A percentile compares a stretch with the other conserved stretches of the same genome.
phyloP scores from a whole-genome alignment of 2,329 filamentous ascomycete species.

The Microcera coccophila region DNA sequence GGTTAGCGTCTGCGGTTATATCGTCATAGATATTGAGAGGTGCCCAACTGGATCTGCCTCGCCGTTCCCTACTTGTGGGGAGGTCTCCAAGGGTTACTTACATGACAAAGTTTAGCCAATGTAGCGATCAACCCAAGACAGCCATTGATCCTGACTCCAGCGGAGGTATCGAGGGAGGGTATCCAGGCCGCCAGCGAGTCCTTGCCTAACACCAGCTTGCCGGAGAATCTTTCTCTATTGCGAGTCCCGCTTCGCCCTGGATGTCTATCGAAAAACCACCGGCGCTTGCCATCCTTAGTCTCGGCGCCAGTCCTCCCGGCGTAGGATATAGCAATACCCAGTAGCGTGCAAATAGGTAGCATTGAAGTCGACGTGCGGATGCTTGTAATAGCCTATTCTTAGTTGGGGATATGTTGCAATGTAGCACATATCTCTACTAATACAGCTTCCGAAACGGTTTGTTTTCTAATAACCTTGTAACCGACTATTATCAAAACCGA shows the following conservation, averaged over 20 bases:
- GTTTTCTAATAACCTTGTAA: slow-evolving; percentile 3
- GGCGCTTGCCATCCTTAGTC: slow-evolving; percentile 6
- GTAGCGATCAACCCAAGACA: slow-evolving; percentile 6
- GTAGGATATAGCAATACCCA: slow-evolving; percentile 8
- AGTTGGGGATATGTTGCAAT: slow-evolving; percentile 3
- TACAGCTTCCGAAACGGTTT: slow-evolving; percentile 9
- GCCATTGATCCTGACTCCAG: slow-evolving; percentile 10
- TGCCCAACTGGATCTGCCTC: not conserved
- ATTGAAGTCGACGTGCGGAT: slow-evolving; percentile 5
- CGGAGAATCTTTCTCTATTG: not conserved
- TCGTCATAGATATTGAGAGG: slow-evolving; percentile 10
- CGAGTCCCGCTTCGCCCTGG: not conserved
- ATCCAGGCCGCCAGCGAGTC: slow-evolving; percentile 6
- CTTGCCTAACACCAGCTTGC: slow-evolving; percentile 6
- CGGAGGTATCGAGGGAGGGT: slow-evolving; percentile 7
- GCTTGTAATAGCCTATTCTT: slow-evolving; percentile 1
- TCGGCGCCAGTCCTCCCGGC: slow-evolving; percentile 4
- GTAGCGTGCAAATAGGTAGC: slow-evolving; percentile 5
- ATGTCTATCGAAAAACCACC: slow-evolving; percentile 11
- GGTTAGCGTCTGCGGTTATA: slow-evolving; percentile 1
- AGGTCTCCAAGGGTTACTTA: not conserved
- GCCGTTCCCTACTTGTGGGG: not conserved
- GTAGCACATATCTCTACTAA: slow-evolving; percentile 4
- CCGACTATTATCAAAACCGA: slow-evolving; percentile 3
- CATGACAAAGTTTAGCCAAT: slow-evolving; percentile 6